phyloP scores from a whole-genome alignment of 352 stramenopile genomes.

The Phytopythium aichiense region DNA sequence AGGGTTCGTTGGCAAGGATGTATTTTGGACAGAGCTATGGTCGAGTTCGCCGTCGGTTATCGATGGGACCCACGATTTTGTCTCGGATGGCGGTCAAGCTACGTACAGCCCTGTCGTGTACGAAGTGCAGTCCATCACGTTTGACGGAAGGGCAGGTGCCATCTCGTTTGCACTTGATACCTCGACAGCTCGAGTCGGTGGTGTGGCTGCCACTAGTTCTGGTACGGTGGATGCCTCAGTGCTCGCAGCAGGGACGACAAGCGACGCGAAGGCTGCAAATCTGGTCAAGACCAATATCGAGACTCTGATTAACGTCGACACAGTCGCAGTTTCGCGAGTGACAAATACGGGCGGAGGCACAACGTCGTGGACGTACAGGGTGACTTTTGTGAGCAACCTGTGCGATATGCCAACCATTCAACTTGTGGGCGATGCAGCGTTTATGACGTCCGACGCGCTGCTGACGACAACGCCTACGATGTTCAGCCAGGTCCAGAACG shows the following conservation, averaged over 20 bases:
- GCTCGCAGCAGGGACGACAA: constrained; percentile 26
- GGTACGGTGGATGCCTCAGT: constrained; percentile 38
- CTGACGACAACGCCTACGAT: constrained; percentile 26
- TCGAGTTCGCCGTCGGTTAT: constrained; percentile 65
- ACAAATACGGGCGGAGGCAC: constrained; percentile 13
- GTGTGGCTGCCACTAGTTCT: constrained; percentile 38
- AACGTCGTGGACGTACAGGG: constrained; percentile 58
- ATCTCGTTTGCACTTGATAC: constrained; percentile 84
- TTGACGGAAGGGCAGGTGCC: constrained; percentile 47
- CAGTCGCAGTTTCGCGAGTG: constrained; percentile 72
- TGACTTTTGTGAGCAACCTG: constrained; percentile 88
- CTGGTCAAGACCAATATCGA: constrained; percentile 82
- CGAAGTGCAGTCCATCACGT: constrained; percentile 87
- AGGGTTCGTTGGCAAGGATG: constrained; percentile 88
- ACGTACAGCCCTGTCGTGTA: constrained; percentile 89
- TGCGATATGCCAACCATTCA: constrained; percentile 76
- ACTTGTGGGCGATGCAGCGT: constrained; percentile 41
- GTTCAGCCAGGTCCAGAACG: constrained; percentile 72
- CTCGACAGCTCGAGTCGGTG: constrained; percentile 39
- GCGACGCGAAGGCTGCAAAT: constrained; percentile 53
- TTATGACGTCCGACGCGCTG: constrained; percentile 34
- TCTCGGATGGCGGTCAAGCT: constrained; percentile 88
- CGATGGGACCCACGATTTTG: constrained; percentile 89
- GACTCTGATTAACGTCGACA: constrained; percentile 75
- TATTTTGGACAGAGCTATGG: constrained; percentile 97